phyloP scores from a whole-genome alignment of 805 yeast genomes.

The Nakazawaea siamensis region DNA sequence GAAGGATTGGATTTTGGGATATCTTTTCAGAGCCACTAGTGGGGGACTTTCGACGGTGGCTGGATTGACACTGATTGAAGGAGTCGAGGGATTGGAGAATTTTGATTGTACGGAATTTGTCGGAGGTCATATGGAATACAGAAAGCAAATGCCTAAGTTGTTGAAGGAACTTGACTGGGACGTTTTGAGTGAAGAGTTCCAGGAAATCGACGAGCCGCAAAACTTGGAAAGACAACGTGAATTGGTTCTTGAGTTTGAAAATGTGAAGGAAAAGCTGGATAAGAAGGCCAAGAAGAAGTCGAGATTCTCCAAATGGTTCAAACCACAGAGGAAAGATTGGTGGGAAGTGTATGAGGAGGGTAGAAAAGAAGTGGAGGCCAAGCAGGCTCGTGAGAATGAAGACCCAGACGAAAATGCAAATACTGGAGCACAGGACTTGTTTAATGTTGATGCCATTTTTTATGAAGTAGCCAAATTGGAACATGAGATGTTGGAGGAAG shows the following conservation, averaged over 20 bases:
- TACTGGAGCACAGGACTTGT: constrained; percentile 25
- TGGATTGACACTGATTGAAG: constrained; percentile 74
- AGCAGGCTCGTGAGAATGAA: constrained; percentile 13
- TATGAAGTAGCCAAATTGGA: constrained; percentile 38
- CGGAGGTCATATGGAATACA: constrained; percentile 96
- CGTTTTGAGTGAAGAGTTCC: constrained; percentile 82
- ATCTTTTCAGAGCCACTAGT: constrained; percentile 88
- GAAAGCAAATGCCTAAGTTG: constrained; percentile 85
- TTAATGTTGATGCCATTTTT: constrained; percentile 36
- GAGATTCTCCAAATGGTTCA: constrained; percentile 42
- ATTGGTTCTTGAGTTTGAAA: constrained; percentile 77
- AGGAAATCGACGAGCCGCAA: constrained; percentile 94
- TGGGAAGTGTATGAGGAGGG: constrained; percentile 45
- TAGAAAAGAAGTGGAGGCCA: constrained; percentile 20
- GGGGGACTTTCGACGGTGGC: constrained; percentile 92
- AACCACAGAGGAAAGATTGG: constrained; percentile 44
- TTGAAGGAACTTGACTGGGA: constrained; percentile 66
- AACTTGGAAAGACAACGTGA: constrained; percentile 85
- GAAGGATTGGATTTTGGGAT: constrained; percentile 95
- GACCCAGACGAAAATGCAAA: constrained; percentile 13
- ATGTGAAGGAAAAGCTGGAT: constrained; percentile 59
- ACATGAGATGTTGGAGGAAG: constrained; percentile 25
- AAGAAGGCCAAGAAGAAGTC: constrained; percentile 25
- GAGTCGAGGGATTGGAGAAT: constrained; percentile 64
- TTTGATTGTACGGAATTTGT: constrained; percentile 80